Percentiles rank a stretch among this genome's conserved stretches.
Conservation (phyloP, 129 eudicot species). For the Flaveria brownii region DNA sequence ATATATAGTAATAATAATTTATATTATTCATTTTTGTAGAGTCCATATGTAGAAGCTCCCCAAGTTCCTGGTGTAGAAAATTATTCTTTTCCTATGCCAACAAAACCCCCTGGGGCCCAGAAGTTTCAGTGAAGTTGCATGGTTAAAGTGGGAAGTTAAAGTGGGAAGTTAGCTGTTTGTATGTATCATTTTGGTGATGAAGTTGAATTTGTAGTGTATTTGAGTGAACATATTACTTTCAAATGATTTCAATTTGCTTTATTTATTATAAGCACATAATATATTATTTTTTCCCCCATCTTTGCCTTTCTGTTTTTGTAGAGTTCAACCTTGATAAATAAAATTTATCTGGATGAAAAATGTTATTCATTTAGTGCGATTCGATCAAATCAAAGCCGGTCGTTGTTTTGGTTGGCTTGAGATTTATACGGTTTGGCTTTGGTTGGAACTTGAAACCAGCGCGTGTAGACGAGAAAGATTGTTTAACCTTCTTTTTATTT, state of each 20-base stretch:
- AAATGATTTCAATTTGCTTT: neutral
- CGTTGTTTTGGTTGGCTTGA: too few relatives aligned
- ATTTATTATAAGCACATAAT: neutral
- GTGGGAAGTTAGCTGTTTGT: slow-evolving; percentile 7
- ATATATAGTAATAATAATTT: neutral
- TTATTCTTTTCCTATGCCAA: slow-evolving; percentile 68
- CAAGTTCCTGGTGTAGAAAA: slow-evolving; percentile 55
- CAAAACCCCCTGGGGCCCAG: slow-evolving; percentile 95
- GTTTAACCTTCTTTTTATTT: too few relatives aligned
- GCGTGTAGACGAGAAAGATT: too few relatives aligned
- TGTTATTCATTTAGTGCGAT: too few relatives aligned
- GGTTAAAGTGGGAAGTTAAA: slow-evolving; percentile 10
- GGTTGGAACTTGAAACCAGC: too few relatives aligned
- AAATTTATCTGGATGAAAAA: neutral
- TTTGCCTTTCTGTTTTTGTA: neutral
- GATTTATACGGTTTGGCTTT: too few relatives aligned
- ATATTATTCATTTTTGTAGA: slow-evolving; percentile 39
- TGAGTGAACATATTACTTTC: neutral
- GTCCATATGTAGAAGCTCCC: slow-evolving; percentile 96
- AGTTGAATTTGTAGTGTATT: slow-evolving; percentile 9
- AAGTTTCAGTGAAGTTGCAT: slow-evolving; percentile 42
- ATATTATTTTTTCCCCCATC: neutral
- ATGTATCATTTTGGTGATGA: neutral
- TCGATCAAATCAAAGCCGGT: too few relatives aligned
- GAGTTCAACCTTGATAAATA: neutral